Evolutionary conservation across 768 basidiomycete genomes (phyloP), one percentile per base, ranked within the genome.

Genomic region (Tylopilus felleus): DNA sequence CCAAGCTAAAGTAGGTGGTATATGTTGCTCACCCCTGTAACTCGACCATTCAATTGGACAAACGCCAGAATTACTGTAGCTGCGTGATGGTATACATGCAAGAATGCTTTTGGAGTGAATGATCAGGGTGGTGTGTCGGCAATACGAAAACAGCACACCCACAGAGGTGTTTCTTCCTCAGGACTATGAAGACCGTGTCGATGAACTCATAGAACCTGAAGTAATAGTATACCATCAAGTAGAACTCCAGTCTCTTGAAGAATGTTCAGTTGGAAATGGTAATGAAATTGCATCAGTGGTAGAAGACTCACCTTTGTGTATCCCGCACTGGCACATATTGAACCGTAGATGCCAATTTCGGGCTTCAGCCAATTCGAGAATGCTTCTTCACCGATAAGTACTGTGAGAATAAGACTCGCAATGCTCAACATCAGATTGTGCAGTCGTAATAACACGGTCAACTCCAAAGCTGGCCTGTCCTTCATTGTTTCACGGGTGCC

Each of bases 111-210:
- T 33, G 12, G 41, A 23, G 21, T 16, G 19, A 38, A 39, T 1
- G 27, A 53, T 58, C 19, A 42, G 55, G 41, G 44, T 17, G 17
- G 35, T 43, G 23, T 52, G 16, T 29, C 39, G 50, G 21, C 29
- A 21, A 16, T 10, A 16, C 21, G 16, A 27, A 52, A 23, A 28
- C 9, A 35, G 8, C 25, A 28, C 16, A 75, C 86, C 56, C 63
- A 94, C 93, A 85, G 46, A 98, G 79, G 9, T 90, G 92, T 74
- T 98, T 98, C 82, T 98, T 98, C 84, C 96, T 98, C 63, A 96
- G 75, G 25, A 89, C 89, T 52, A 98, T 83, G 81, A 98, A 98
- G 57, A 96, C 80, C 23, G 95, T 98, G 77, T 98, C 95, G 57
- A 93, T 68, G 54, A 97, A 80, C 73, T 98, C 95, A 59, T 95